Base-by-base conservation (phyloP, 2,329 filamentous ascomycete genomes). In the Rutstroemia sp. region DNA sequence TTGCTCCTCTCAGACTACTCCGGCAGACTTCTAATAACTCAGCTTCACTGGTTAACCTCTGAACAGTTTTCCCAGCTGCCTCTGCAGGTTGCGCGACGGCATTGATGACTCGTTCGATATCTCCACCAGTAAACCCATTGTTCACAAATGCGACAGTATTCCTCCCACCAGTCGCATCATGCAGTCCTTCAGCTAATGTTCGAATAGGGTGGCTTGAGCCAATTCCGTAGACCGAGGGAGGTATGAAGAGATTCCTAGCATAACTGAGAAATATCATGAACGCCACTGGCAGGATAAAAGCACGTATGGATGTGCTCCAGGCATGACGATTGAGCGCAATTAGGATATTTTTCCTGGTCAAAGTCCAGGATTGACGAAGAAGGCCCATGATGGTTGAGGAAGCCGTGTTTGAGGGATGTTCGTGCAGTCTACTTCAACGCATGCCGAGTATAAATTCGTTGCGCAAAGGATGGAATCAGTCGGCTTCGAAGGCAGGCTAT, bases 161-260 rank as follows among this genome's bases (percentile, higher is more conserved):
- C 61, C 88, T 79, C 18, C 83, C 82, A 10, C 75, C 75, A 16
- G 73, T 72, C 2, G 85, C 81, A 25, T 74, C 73, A 19, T 71
- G 67, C 34, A 95, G 77, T 1, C 85, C 89, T 60, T 87, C 74
- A 37, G 76, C 66, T 18, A 95, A 77, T 10, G 81, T 79, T 58
- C 84, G 80, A 59, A 96, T 72, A 0, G 83, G 77, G 6, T 72
- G 74, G 0, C 82, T 71, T 0, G 76, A 69, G 46, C 85, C 87
- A 62, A 96, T 83, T 46, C 92, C 92, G 66, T 80, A 95, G 3
- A 79, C 74, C 0, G 87, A 86, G 1, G 88, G 86, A 1, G 90
- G 86, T 3, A 92, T 81, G 66, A 95, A 92, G 61, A 96, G 81
- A 69, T 92, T 92, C 63, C 88, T 86, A 16, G 90, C 86, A 70